These are phyloP conservation scores for Chaetomium fimeti DNA, from an alignment of 495 filamentous ascomycete species.

Conservation along the genomic window DNA sequence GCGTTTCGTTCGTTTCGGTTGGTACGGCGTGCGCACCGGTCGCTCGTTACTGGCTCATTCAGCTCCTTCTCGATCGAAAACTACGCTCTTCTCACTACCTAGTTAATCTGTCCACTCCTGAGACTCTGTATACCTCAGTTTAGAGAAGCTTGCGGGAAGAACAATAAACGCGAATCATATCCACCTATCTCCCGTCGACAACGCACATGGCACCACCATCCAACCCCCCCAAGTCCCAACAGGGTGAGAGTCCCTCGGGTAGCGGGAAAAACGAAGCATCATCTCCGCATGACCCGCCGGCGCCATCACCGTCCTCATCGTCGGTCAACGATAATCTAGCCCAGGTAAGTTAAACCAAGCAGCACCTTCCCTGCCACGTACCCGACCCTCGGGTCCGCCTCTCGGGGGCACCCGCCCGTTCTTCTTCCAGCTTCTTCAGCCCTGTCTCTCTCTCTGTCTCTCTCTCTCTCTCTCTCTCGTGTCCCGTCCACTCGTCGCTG, in stretches of 20 bases:
- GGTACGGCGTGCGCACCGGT: too few species aligned
- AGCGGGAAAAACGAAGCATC: not conserved
- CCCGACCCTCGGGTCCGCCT: not conserved
- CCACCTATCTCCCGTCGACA: not conserved
- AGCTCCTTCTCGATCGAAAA: too few species aligned
- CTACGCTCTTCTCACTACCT: too few species aligned
- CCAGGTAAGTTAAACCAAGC: slow-evolving; percentile 24
- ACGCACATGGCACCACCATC: slow-evolving; percentile 18
- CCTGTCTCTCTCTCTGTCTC: slow-evolving; percentile 2
- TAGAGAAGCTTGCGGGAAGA: not conserved
- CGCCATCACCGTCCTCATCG: slow-evolving; percentile 13
- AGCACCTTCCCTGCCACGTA: not conserved
- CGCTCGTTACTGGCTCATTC: too few species aligned
- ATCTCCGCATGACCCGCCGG: slow-evolving; percentile 1
- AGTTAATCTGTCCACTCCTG: too few species aligned
- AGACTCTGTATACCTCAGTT: too few species aligned
- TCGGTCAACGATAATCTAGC: slow-evolving; percentile 26
- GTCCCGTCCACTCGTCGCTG: slow-evolving; percentile 17
- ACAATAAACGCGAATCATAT: not conserved
- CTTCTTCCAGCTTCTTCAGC: slow-evolving; percentile 9
- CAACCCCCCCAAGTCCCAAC: slow-evolving; percentile 1
- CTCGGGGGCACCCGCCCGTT: slow-evolving; percentile 9
- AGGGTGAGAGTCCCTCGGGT: not conserved
- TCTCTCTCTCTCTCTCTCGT: not conserved
- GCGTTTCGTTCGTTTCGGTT: slow-evolving; percentile 20